Base-by-base conservation (phyloP, 257 asterid species). In the Jasminum sambac region DNA sequence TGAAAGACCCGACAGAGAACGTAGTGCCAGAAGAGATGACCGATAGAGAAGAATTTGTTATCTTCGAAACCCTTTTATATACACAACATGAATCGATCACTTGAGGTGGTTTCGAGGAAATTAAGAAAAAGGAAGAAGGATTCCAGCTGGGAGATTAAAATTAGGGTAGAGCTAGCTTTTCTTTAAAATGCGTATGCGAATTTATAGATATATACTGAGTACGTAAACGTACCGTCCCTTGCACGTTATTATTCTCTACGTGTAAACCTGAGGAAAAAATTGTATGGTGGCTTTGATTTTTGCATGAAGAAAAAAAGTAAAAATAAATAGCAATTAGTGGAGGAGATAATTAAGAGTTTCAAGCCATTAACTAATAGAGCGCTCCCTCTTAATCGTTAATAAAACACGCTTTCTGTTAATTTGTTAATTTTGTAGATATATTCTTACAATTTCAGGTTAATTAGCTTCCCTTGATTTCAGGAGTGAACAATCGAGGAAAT, bases 221-320 rank as follows among this genome's bases (percentile, higher is more conserved):
- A 48, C 73, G 43, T 66, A 66, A 46, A 48, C 73, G 43, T 66
- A 66, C 67, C 82, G 72, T 87, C 62, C 64, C 81, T 80, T 75
- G 70, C 68, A 87, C 85, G 84, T 77, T 73, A 43, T 7, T 7
- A 44, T 40, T 67, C 43, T 68, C 72, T 72, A 73, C 79, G 81
- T 70, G 82, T 74, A 37, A 64, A 63, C 40, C 58, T 25, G 30
- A 7, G 64, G 52, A 55, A 21, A 61, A 50, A 62, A 37, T 52
- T 42, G 46, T 24, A 0, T 30, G 36, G 41, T 7, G 66, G 43
- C 43, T 71, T 63, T 66, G 60, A 30, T 30, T 30, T 30, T 30
- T 62, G 67, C 74, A 68, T 70, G 80, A 82, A 72, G 69, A 50
- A 16, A 60, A n/a, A n/a, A n/a, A n/a, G n/a, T n/a, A n/a, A n/a